Conservation (phyloP, 495 filamentous ascomycete species). For the Penicillium waksmanii region DNA sequence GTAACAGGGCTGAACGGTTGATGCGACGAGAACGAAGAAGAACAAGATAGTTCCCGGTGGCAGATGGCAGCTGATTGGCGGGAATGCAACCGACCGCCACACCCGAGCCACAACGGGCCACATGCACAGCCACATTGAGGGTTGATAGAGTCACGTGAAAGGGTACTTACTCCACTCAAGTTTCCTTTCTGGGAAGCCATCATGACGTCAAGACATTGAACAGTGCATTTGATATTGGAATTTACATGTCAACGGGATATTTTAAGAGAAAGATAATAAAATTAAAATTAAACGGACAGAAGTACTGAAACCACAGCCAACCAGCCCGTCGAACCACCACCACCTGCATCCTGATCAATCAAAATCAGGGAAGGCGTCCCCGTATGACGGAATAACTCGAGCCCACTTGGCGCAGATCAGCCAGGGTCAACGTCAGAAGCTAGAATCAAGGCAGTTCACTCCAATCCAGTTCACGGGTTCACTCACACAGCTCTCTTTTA, state of each 20-base stretch:
- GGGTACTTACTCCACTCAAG: not conserved
- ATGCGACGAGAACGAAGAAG: not conserved
- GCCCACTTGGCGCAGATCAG: slow-evolving; percentile 13
- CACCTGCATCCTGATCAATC: too few species aligned
- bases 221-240: not conserved
- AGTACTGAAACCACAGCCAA: not conserved
- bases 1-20: slow-evolving; percentile 6
- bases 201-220: slow-evolving; percentile 1
- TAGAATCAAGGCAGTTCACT: slow-evolving; percentile 1
- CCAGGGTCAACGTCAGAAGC: not conserved
- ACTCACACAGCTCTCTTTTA: not conserved
- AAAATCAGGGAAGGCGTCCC: slow-evolving; percentile 25
- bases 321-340: slow-evolving; percentile 3
- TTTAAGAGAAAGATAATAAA: not conserved
- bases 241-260: not conserved
- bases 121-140: not conserved
- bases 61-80: slow-evolving; percentile 10
- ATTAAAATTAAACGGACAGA: slow-evolving; percentile 2
- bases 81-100: slow-evolving; percentile 5
- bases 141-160: slow-evolving; percentile 1
- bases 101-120: not conserved
- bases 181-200: not conserved
- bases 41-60: not conserved
- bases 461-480: too few species aligned
- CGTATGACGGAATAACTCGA: slow-evolving; percentile 24